A percentile compares a stretch with the other conserved stretches of the same genome.
Conservation (phyloP, 768 basidiomycete species). For the Rhizopogon roseolus region DNA sequence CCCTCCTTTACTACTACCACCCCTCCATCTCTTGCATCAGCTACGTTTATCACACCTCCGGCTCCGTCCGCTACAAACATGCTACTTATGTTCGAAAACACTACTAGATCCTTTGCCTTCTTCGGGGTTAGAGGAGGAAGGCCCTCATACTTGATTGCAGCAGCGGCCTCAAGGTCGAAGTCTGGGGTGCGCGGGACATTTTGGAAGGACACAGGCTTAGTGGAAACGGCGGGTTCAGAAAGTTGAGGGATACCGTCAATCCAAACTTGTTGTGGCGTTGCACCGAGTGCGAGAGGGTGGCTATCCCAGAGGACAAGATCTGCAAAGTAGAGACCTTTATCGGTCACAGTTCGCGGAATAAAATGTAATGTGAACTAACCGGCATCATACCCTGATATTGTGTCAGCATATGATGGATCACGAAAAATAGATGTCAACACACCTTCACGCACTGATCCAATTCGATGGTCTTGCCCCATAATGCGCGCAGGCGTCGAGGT, state of each 20-base stretch:
- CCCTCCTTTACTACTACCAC: slow-evolving; percentile 54
- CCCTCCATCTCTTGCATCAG: slow-evolving; percentile 19
- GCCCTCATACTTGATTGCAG: slow-evolving; percentile 60
- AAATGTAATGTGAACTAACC: slow-evolving; percentile 29
- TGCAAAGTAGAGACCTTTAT: slow-evolving; percentile 15
- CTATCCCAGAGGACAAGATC: slow-evolving; percentile 75
- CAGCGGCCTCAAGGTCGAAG: slow-evolving; percentile 59
- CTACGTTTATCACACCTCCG: slow-evolving; percentile 23
- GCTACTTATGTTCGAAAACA: slow-evolving; percentile 62
- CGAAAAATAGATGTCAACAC: not conserved
- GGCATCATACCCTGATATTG: slow-evolving; percentile 58
- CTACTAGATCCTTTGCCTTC: slow-evolving; percentile 33
- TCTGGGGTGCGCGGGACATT: slow-evolving; percentile 48
- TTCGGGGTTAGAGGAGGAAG: slow-evolving; percentile 58
- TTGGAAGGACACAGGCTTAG: slow-evolving; percentile 56
- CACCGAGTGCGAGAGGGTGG: slow-evolving; percentile 73
- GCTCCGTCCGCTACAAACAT: slow-evolving; percentile 36
- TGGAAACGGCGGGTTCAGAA: slow-evolving; percentile 35
- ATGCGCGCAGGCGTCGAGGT: slow-evolving; percentile 68
- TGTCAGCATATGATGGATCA: not conserved
- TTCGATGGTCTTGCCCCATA: slow-evolving; percentile 69
- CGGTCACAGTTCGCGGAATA: slow-evolving; percentile 3
- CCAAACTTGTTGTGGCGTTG: slow-evolving; percentile 76
- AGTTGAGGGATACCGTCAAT: slow-evolving; percentile 83
- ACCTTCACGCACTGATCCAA: slow-evolving; percentile 61